phyloP scores from a whole-genome alignment of 352 stramenopile species.

The Globisporangium rhizosaccharum region DNA sequence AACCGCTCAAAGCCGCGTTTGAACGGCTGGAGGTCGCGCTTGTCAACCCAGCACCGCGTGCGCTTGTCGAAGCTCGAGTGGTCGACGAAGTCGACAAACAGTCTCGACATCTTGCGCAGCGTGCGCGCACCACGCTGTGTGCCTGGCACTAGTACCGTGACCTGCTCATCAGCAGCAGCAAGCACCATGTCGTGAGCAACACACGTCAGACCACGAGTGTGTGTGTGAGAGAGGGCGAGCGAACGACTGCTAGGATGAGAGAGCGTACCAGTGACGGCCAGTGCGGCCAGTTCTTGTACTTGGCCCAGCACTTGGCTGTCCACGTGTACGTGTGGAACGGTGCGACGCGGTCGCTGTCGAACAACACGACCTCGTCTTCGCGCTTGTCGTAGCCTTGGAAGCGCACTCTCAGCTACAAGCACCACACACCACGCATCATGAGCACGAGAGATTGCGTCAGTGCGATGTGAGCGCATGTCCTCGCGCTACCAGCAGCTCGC shows the following conservation, averaged over 20 bases:
- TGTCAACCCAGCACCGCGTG: constrained; percentile 51
- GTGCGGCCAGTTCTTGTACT: constrained; percentile 72
- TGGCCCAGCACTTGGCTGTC: constrained; percentile 76
- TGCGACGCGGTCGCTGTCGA: constrained; percentile 55
- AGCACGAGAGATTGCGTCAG: not conserved
- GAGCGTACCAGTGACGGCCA: constrained; percentile 61
- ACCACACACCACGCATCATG: not conserved
- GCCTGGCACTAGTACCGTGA: constrained; percentile 59
- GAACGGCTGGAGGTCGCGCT: constrained; percentile 31
- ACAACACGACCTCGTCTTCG: constrained; percentile 52
- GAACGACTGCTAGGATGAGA: no score
- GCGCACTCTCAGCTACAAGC: constrained; percentile 41
- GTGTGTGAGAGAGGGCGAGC: not conserved
- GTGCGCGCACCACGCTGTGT: constrained; percentile 30
- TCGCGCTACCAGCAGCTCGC: no score
- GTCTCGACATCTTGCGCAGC: constrained; percentile 25
- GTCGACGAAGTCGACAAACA: constrained; percentile 64
- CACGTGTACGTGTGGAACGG: constrained; percentile 77
- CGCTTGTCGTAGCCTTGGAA: constrained; percentile 60
- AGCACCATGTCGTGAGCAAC: no score
- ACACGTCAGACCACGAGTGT: no score
- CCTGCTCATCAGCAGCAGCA: constrained; percentile 18
- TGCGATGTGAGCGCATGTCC: no score
- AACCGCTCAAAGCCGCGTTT: constrained; percentile 27
- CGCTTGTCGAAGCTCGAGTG: constrained; percentile 29